phyloP scores from a whole-genome alignment of 2,329 filamentous ascomycete genomes.

The Alternaria alternata region DNA sequence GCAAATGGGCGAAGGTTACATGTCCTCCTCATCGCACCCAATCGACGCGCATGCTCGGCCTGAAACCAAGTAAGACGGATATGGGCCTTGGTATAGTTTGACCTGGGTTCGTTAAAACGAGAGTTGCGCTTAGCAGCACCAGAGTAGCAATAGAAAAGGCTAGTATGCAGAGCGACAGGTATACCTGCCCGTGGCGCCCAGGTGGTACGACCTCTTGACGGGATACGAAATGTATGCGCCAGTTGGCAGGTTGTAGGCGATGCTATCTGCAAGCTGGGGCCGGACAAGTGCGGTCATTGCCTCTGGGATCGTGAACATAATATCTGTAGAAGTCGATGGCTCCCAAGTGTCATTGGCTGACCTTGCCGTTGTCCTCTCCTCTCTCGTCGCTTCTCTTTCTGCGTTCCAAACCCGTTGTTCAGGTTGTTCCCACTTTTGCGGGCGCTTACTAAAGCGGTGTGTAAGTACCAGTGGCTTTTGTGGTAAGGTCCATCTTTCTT shows the following conservation, averaged over 20 bases:
- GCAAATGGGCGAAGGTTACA: background rate
- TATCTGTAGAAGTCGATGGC: background rate
- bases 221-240: constrained; percentile 20
- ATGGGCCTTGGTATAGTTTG: background rate
- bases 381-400: background rate
- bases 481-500: background rate
- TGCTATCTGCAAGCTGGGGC: background rate
- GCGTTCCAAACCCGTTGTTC: background rate
- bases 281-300: constrained; percentile 14
- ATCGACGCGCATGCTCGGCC: background rate
- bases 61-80: background rate
- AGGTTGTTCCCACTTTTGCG: background rate
- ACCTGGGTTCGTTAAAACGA: background rate
- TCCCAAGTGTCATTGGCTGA: background rate
- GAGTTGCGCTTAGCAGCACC: constrained; percentile 1
- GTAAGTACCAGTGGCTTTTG: background rate
- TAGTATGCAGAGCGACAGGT: constrained; percentile 4
- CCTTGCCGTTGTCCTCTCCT: background rate
- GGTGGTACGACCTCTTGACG: constrained; percentile 18
- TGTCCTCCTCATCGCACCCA: background rate
- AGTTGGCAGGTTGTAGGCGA: constrained; percentile 13
- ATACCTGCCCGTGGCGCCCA: constrained; percentile 25
- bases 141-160: constrained; percentile 15
- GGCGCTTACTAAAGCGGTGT: background rate
- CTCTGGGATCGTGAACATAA: constrained; percentile 24